These are phyloP conservation scores for Puccinia coronata DNA, from an alignment of 1,284 basidiomycete genomes.

Conservation along the genomic window DNA sequence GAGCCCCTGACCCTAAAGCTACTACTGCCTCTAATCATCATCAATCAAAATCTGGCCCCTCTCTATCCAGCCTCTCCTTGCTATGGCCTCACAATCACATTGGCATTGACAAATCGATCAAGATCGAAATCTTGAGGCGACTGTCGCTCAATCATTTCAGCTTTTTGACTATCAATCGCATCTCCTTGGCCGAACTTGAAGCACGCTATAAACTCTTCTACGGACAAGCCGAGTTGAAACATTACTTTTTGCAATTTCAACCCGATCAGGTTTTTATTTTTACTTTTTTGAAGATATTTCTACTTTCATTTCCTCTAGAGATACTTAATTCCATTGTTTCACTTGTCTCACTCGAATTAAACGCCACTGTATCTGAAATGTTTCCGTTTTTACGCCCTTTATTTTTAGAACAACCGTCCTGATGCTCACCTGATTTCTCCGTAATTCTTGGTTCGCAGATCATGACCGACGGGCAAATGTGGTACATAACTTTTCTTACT, in stretches of 20 bases:
- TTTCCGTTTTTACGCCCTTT: not conserved
- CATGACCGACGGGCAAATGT: slow-evolving; percentile 49
- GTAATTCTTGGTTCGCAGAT: slow-evolving; percentile 25
- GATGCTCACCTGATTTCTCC: slow-evolving; percentile 7
- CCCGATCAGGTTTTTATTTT: slow-evolving; percentile 36
- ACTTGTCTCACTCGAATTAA: not conserved
- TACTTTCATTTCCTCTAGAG: not conserved
- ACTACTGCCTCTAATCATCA: not conserved
- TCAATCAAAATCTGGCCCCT: not conserved
- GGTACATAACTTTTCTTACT: slow-evolving; percentile 45
- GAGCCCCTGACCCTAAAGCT: not conserved
- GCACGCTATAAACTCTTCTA: slow-evolving; percentile 16
- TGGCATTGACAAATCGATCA: slow-evolving; percentile 47
- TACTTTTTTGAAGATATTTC: not conserved
- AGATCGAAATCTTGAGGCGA: slow-evolving; percentile 40
- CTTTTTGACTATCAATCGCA: slow-evolving; percentile 43
- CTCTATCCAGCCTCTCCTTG: slow-evolving; percentile 29
- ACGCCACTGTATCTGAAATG: not conserved
- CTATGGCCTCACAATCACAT: slow-evolving; percentile 46
- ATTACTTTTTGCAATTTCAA: slow-evolving; percentile 40
- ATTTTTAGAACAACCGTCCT: not conserved
- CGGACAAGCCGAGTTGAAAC: slow-evolving; percentile 33
- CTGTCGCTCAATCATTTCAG: slow-evolving; percentile 23
- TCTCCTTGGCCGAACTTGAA: slow-evolving; percentile 30
- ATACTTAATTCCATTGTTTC: not conserved